Base-by-base conservation (phyloP, 805 yeast species). In the Sugiyamaella marilandica region DNA sequence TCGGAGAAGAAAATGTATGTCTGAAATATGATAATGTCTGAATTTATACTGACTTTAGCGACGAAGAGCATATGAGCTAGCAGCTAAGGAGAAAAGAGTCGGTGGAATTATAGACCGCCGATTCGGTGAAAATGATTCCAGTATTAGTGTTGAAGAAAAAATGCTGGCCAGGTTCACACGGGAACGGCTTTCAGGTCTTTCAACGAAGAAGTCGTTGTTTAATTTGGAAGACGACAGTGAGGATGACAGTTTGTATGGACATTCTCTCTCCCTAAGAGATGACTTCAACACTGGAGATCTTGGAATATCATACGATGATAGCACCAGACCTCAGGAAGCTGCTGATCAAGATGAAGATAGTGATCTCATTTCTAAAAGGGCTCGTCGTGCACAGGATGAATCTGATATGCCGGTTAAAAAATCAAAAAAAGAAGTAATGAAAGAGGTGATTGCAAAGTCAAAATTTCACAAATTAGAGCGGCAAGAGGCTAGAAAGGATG, bases 161-260 rank as follows among this genome's bases (percentile, higher is more conserved):
- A 90, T 90, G 96, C 79, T 94, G 70, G 96, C 86, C 65, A 83
- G 99, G 73, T 94, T 89, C 73, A 87, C 97, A 2, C 81, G 84
- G 52, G 98, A 92, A 72, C 78, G 87, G 65, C 47, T 53, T 41
- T 29, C 44, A 26, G 33, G 50, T 11, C 43, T 46, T 9, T 35
- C 34, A 13, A 24, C 18, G n/a, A 48, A 31, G 19, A 83, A 77
- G 59, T 72, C 76, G 41, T 63, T 87, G 56, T 92, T 81, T 62
- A 85, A 87, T 64, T 79, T 91, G 49, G 92, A 87, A 29, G 94
- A 85, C 59, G 83, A 79, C 49, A 81, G 78, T 31, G 81, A 73
- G 26, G 76, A 66, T 16, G 79, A 70, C 16, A 70, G 62, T 0
- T 97, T 91, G 69, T 79, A 76, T 45, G 97, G 96, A 16, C 79